phyloP scores from a whole-genome alignment of 192 early-diverging fungal genomes.

The Podila epigama region DNA sequence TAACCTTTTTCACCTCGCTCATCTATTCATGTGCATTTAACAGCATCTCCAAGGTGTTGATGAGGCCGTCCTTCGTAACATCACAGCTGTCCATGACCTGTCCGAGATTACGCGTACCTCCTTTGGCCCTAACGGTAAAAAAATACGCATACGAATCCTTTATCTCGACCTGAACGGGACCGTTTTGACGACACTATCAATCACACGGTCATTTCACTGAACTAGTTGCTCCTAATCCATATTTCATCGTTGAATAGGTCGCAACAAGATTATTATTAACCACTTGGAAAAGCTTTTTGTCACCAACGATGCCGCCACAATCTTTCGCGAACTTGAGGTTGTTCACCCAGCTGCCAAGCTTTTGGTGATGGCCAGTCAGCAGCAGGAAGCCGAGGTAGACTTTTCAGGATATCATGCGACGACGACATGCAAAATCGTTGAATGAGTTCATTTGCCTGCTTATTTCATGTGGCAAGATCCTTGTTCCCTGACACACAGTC shows the following conservation, averaged over 20 bases:
- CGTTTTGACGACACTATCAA: no score
- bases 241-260: slow-evolving; percentile 59
- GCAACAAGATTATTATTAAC: slow-evolving; percentile 99
- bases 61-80: slow-evolving; percentile 95
- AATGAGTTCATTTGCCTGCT: no score
- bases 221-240: neutral
- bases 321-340: slow-evolving; percentile 96
- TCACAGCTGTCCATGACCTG: slow-evolving; percentile 93
- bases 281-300: slow-evolving; percentile 98
- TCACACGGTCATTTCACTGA: no score
- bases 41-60: slow-evolving; percentile 95
- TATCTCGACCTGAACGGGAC: no score
- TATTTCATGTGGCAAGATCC: no score
- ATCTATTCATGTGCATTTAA: neutral
- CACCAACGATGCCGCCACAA: slow-evolving; percentile 98
- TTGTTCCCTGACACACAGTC: neutral
- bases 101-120: slow-evolving; percentile 94
- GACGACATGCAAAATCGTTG: neutral
- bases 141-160: slow-evolving; percentile 1
- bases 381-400: slow-evolving; percentile 92
- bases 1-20: neutral
- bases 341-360: slow-evolving; percentile 97
- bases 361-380: slow-evolving; percentile 94
- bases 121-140: slow-evolving; percentile 91
- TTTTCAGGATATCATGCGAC: no score